These are phyloP conservation scores for Pistacia atlantica DNA, from an alignment of 345 rosid genomes.

Conservation along the genomic window DNA sequence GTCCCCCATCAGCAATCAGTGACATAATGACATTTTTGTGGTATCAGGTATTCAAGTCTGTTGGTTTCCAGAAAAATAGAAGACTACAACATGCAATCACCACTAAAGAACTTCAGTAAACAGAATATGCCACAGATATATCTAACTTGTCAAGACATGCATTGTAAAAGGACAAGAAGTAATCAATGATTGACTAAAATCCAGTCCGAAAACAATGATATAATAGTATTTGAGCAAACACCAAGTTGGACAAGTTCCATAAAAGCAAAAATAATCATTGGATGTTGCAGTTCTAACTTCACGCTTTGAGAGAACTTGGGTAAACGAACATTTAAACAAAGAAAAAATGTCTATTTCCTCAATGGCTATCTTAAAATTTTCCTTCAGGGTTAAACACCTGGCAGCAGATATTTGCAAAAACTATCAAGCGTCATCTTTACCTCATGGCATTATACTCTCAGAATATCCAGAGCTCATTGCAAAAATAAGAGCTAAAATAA, in stretches of 20 bases:
- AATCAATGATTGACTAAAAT: not conserved
- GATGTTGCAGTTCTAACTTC: no score
- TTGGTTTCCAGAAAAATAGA: constrained; percentile 40
- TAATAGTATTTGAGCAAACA: not conserved
- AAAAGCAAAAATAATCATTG: not conserved
- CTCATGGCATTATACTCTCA: no score
- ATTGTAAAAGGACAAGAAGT: not conserved
- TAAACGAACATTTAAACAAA: not conserved
- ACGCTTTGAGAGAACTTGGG: not conserved
- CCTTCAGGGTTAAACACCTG: not conserved
- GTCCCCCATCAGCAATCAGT: constrained; percentile 92
- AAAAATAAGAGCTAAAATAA: not conserved
- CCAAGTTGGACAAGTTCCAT: no score
- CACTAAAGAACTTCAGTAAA: constrained; percentile 39
- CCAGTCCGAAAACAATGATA: not conserved
- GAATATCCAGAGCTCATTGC: not conserved
- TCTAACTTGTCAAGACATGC: not conserved
- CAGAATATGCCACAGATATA: not conserved
- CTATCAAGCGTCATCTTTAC: not conserved
- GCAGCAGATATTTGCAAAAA: not conserved
- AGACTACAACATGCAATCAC: no score
- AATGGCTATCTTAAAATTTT: not conserved
- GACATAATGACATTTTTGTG: constrained; percentile 89
- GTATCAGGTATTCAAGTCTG: constrained; percentile 85
- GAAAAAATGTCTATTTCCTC: not conserved